Evolutionary conservation across 2,329 filamentous ascomycete species (phyloP).

Genomic region (Epichloe glyceriae): DNA sequence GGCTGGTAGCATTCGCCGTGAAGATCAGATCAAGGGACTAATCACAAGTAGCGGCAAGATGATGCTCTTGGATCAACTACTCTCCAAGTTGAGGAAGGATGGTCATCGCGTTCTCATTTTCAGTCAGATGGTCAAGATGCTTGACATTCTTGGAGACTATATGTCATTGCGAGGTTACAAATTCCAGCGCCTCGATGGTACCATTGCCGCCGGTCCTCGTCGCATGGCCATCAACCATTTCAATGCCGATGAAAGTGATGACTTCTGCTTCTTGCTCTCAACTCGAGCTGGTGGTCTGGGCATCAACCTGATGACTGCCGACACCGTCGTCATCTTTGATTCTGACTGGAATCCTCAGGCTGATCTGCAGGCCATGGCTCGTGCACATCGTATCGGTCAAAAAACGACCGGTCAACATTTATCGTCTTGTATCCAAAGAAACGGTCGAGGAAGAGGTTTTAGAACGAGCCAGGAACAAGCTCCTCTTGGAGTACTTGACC

Average conservation of each 20-base stretch:
- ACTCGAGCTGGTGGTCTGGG: constrained; percentile 94
- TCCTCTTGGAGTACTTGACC: constrained; percentile 91
- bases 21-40: constrained; percentile 82
- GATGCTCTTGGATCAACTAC: constrained; percentile 95
- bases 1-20: constrained; percentile 64
- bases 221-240: constrained; percentile 96
- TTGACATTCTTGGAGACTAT: constrained; percentile 92
- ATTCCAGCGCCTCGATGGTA: constrained; percentile 90
- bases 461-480: constrained; percentile 91
- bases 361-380: constrained; percentile 95
- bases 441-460: constrained; percentile 97
- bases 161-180: constrained; percentile 85
- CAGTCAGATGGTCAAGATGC: constrained; percentile 98
- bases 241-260: constrained; percentile 89
- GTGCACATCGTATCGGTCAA: constrained; percentile 94
- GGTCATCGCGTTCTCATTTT: constrained; percentile 95
- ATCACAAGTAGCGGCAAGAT: constrained; percentile 98
- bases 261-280: constrained; percentile 92
- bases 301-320: constrained; percentile 97
- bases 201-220: constrained; percentile 75
- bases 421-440: constrained; percentile 92
- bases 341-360: constrained; percentile 99
- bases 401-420: constrained; percentile 94
- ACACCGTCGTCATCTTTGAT: constrained; percentile 95
- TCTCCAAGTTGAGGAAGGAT: constrained; percentile 85